Evolutionary conservation across 495 filamentous ascomycete genomes (phyloP).

Genomic region (Geoglossum glabrum): DNA sequence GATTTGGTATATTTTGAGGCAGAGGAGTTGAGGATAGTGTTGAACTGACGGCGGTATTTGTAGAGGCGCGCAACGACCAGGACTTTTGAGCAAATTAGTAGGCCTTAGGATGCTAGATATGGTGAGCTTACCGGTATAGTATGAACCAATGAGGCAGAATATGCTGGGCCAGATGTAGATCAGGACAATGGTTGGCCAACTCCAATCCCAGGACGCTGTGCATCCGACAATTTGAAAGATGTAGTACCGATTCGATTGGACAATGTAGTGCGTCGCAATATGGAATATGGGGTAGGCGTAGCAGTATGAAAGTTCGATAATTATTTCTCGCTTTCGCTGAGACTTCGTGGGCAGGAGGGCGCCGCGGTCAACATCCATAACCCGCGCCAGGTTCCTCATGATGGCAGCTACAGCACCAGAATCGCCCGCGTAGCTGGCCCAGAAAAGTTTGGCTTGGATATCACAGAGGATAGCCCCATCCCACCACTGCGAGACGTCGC

Average conservation of each 20-base stretch:
- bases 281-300: conserved; percentile 44
- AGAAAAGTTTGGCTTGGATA: conserved; percentile 49
- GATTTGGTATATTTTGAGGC: conserved; percentile 40
- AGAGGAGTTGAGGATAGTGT: conserved; percentile 31
- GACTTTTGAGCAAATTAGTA: conserved; percentile 21
- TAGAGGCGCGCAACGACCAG: conserved; percentile 47
- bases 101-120: not conserved
- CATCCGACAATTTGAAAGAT: conserved; percentile 62
- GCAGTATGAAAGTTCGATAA: conserved; percentile 47
- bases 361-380: conserved; percentile 43
- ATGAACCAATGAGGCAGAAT: conserved; percentile 38
- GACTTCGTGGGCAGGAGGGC: conserved; percentile 29
- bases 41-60: conserved; percentile 42
- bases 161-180: conserved; percentile 45
- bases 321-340: conserved; percentile 30
- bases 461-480: conserved; percentile 65
- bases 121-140: conserved; percentile 51
- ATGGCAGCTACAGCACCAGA: conserved; percentile 44
- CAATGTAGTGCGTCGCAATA: conserved; percentile 45
- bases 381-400: conserved; percentile 49
- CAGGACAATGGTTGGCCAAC: conserved; percentile 50
- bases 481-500: conserved; percentile 49
- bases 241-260: conserved; percentile 50
- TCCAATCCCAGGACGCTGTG: conserved; percentile 36
- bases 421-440: conserved; percentile 40